Percentiles rank a stretch among this genome's conserved stretches.
Conservation (phyloP, 2,329 filamentous ascomycete species). For the Beauveria scarabaeidicola region DNA sequence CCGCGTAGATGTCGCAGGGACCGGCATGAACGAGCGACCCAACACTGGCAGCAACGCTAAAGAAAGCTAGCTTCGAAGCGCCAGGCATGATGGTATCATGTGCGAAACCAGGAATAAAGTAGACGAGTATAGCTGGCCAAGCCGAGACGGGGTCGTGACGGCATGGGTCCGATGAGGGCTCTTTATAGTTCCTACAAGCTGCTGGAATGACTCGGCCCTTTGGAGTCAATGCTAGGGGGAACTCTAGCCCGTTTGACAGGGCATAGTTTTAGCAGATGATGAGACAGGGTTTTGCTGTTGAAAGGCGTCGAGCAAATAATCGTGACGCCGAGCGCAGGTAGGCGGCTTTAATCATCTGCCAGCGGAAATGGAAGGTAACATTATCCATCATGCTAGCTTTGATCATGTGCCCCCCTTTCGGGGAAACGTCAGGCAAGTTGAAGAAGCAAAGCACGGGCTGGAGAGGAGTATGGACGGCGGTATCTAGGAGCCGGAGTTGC, state of each 20-base stretch:
- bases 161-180: not conserved
- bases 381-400: not conserved
- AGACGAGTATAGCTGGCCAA: not conserved
- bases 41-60: not conserved
- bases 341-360: not conserved
- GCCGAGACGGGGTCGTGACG: not conserved
- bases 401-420: not conserved
- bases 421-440: not conserved
- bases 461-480: not conserved
- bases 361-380: not conserved
- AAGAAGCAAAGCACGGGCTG: not conserved
- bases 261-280: no score
- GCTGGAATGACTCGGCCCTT: no score
- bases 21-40: conserved; percentile 36
- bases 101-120: not conserved
- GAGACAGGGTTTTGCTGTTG: no score
- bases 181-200: no score
- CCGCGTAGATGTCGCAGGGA: conserved; percentile 52
- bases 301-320: no score
- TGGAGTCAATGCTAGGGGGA: no score
- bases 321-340: no score
- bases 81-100: not conserved
- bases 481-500: not conserved
- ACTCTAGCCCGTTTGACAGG: no score
- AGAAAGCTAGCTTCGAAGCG: not conserved